Evolutionary conservation across 2,329 filamentous ascomycete species (phyloP).

Genomic region (Cytospora chrysosperma): DNA sequence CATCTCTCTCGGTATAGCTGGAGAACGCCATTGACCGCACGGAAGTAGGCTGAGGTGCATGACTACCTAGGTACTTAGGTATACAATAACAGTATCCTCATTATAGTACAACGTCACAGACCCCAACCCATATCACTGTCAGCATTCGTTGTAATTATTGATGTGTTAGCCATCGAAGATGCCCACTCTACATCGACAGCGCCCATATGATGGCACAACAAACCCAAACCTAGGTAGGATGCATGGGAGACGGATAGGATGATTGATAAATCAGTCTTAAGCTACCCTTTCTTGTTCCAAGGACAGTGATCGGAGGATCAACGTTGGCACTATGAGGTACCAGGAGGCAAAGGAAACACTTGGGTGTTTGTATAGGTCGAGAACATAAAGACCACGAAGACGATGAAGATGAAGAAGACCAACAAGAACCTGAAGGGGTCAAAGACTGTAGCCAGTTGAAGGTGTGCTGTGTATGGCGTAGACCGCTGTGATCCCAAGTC

Average conservation of each 20-base stretch:
- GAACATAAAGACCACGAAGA: not conserved
- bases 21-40: not conserved
- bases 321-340: not conserved
- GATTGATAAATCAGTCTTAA: not conserved
- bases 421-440: too few species aligned
- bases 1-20: conserved; percentile 1
- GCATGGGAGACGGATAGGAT: not conserved
- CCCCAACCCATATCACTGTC: not conserved
- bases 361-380: not conserved
- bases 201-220: not conserved
- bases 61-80: too few species aligned
- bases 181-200: not conserved
- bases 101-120: not conserved
- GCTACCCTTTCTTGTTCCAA: not conserved
- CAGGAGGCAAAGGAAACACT: not conserved
- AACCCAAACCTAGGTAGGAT: not conserved
- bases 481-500: too few species aligned
- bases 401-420: too few species aligned
- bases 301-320: not conserved
- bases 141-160: not conserved
- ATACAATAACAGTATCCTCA: not conserved
- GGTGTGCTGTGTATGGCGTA: too few species aligned
- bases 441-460: too few species aligned
- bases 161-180: not conserved
- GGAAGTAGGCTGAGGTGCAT: not conserved